phyloP scores from a whole-genome alignment of 106 monocot genomes.

The Agapanthus africanus region DNA sequence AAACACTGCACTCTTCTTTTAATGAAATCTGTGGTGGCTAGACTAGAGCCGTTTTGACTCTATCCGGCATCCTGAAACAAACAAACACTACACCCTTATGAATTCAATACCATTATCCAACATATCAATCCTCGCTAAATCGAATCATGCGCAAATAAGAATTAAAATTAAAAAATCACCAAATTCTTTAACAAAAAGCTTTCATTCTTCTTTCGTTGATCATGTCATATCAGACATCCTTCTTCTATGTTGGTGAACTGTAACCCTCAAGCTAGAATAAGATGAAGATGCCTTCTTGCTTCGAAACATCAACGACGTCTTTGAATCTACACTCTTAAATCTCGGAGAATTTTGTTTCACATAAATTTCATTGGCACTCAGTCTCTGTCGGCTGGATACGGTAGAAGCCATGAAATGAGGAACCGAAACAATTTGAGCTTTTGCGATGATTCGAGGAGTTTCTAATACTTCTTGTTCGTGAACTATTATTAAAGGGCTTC shows the following conservation, averaged over 20 bases:
- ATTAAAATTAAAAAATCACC: no score
- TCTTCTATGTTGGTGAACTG: slow-evolving; percentile 38
- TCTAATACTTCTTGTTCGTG: slow-evolving; percentile 12
- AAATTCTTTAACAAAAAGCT: no score
- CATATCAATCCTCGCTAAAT: no score
- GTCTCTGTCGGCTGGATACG: slow-evolving; percentile 52
- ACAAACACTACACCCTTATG: no score
- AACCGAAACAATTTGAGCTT: slow-evolving; percentile 7
- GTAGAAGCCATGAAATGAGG: slow-evolving; percentile 82
- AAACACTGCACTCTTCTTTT: no score
- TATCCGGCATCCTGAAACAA: no score
- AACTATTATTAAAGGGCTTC: slow-evolving; percentile 46
- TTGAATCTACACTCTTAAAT: slow-evolving; percentile 29
- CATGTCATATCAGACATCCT: slow-evolving; percentile 60
- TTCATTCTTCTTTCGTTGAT: no score
- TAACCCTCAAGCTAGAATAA: slow-evolving; percentile 23
- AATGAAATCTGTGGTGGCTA: no score
- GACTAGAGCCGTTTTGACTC: no score
- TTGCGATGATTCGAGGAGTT: slow-evolving; percentile 20
- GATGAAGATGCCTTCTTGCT: slow-evolving; percentile 22
- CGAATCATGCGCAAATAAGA: no score
- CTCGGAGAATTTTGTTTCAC: slow-evolving; percentile 10
- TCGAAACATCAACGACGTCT: slow-evolving; percentile 9
- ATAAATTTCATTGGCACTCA: slow-evolving; percentile 9
- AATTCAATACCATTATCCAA: no score